Base-by-base conservation (phyloP, 1,139 yeast genomes). In the Suhomyces anneliseae region DNA sequence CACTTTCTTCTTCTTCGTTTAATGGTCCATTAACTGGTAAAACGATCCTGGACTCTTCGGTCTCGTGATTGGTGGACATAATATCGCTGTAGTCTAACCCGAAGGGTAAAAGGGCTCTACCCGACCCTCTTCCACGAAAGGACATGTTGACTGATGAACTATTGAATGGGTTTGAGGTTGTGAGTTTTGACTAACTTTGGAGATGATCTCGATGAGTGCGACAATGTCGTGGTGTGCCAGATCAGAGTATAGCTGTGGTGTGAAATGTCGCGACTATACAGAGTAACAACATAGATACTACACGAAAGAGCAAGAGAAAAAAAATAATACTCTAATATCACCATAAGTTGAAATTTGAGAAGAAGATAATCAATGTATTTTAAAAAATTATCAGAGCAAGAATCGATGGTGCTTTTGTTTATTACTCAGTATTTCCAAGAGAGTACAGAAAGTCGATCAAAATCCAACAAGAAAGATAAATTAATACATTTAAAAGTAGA, bases 21-120 rank as follows among this genome's bases (percentile, higher is more conserved):
- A 84, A 68, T 5, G 83, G 76, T 2, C 87, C 87, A 63, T 85
- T 87, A 1, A 88, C 79, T 0, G 97, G 97, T 27, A 87, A 61
- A 38, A 70, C 68, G 38, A 72, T 57, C 43, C 62, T 62, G n/a
- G 79, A 75, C 43, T 66, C 65, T 38, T 71, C 76, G 15, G 66
- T 59, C 12, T 61, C 66, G 46, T 64, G 61, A 36, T 60, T 66
- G 14, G 68, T 56, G 24, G 68, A 51, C 33, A 67, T 53, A 39
- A 85, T 72, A 59, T 85, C 93, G 38, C 78, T 74, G 61, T 82
- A 84, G 47, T 83, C 89, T 45, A 85, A 65, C 5, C 92, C 92
- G 64, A 85, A 83, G 27, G 90, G 90, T 51, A 85, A 64, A 41
- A 75, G 58, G 29, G 71, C 67, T 53, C 75, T 59, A 15, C 56